A percentile compares a stretch with the other conserved stretches of the same genome.
These are phyloP conservation scores for Parathielavia hyrcaniae DNA, from an alignment of 495 filamentous ascomycete species.

Conservation along the genomic window DNA sequence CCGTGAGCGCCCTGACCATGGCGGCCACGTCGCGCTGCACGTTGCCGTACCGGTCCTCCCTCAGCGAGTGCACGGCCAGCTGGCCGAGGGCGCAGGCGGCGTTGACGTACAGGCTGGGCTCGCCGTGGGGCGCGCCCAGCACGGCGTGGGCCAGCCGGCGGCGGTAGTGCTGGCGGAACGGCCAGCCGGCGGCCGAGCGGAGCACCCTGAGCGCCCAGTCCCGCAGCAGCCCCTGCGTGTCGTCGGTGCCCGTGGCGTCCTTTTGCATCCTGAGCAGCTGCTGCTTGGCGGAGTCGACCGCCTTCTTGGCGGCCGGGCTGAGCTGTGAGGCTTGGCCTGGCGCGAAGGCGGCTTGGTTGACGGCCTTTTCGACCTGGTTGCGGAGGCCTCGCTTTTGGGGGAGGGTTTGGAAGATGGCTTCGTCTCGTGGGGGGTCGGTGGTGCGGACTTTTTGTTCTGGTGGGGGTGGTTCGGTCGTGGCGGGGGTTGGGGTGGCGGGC, in stretches of 20 bases:
- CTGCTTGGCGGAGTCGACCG: slow-evolving; percentile 31
- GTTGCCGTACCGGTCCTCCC: slow-evolving; percentile 81
- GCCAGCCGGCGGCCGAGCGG: slow-evolving; percentile 53
- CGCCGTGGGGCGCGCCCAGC: slow-evolving; percentile 61
- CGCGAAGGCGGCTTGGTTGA: slow-evolving; percentile 51
- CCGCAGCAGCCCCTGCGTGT: slow-evolving; percentile 36
- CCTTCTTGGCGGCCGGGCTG: slow-evolving; percentile 38
- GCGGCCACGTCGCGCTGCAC: slow-evolving; percentile 70
- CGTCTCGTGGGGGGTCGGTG: slow-evolving; percentile 50
- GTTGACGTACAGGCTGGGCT: slow-evolving; percentile 58
- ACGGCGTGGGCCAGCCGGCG: slow-evolving; percentile 56
- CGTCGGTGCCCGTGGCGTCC: slow-evolving; percentile 37
- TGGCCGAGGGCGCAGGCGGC: slow-evolving; percentile 62
- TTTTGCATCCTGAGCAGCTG: slow-evolving; percentile 43
- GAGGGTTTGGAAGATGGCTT: slow-evolving; percentile 50
- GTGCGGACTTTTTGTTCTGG: slow-evolving; percentile 26
- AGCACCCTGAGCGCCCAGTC: slow-evolving; percentile 35
- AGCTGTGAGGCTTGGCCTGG: slow-evolving; percentile 51
- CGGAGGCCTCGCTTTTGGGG: slow-evolving; percentile 44
- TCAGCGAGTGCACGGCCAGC: slow-evolving; percentile 64
- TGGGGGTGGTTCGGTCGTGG: slow-evolving; percentile 25
- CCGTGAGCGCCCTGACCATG: slow-evolving; percentile 65
- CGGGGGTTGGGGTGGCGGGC: slow-evolving; percentile 34
- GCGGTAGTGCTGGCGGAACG: slow-evolving; percentile 65
- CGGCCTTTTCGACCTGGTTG: slow-evolving; percentile 46